A percentile compares a stretch with the other conserved stretches of the same genome.
Conservation (phyloP, 306 rosid species). For the Trichosanthes truncata region DNA sequence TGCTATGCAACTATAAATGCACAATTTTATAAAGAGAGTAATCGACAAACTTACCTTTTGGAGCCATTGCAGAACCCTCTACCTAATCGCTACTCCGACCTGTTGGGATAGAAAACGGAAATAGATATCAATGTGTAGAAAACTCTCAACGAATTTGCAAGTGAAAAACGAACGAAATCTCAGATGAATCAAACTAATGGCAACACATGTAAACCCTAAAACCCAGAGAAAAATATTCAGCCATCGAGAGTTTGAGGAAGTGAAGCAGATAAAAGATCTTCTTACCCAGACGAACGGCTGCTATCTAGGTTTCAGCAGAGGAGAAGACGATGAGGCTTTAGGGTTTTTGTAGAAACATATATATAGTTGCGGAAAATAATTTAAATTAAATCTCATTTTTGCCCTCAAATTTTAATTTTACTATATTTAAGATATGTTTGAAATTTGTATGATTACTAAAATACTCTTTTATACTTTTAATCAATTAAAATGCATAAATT, state of each 20-base stretch:
- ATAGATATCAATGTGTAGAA: neutral
- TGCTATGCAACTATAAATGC: neutral
- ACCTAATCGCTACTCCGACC: conserved; percentile 2
- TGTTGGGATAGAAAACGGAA: neutral
- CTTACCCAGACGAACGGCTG: neutral
- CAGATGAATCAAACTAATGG: neutral
- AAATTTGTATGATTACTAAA: too few species aligned
- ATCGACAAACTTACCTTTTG: neutral
- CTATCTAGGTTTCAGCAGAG: conserved; percentile 1
- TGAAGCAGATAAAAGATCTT: neutral
- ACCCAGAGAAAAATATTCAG: neutral
- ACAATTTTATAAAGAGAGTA: neutral
- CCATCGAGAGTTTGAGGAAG: neutral
- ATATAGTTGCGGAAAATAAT: neutral
- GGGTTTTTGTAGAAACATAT: neutral
- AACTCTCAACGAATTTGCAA: neutral
- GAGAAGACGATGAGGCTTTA: neutral
- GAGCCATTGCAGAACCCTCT: conserved; percentile 10
- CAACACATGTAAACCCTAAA: neutral
- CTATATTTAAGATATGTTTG: too few species aligned
- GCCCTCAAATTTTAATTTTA: too few species aligned
- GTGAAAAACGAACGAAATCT: neutral
- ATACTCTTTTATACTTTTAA: too few species aligned
- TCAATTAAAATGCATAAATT: too few species aligned
- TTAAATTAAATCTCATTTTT: neutral